Conservation (phyloP, 345 rosid species). For the Boechera stricta region DNA sequence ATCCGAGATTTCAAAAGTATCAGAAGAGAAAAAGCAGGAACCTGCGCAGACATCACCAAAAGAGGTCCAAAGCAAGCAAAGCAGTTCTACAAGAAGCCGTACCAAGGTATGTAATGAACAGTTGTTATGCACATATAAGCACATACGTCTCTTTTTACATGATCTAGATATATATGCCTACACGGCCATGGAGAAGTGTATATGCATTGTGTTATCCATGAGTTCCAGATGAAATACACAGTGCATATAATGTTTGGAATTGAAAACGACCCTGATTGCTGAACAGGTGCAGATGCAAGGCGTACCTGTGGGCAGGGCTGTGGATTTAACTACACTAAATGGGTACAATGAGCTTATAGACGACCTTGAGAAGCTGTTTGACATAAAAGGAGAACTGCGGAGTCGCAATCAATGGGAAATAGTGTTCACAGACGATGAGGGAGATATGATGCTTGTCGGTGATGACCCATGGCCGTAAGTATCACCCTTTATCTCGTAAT, state of each 20-base stretch:
- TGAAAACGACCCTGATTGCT: slow-evolving; percentile 5
- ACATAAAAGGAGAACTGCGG: slow-evolving; percentile 67
- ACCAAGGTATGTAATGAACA: slow-evolving; percentile 65
- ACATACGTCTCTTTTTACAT: background rate
- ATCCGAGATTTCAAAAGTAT: slow-evolving; percentile 54
- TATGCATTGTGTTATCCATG: background rate
- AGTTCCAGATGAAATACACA: background rate
- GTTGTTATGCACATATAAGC: slow-evolving; percentile 11
- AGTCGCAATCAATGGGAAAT: slow-evolving; percentile 77
- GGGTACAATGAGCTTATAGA: slow-evolving; percentile 75
- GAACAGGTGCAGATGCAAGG: slow-evolving; percentile 94
- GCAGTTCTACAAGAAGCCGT: slow-evolving; percentile 55
- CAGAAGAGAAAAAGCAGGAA: slow-evolving; percentile 63
- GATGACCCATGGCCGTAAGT: slow-evolving; percentile 98
- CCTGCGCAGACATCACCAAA: slow-evolving; percentile 54
- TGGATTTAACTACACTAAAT: slow-evolving; percentile 64
- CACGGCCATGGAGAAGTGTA: background rate
- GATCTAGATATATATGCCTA: background rate
- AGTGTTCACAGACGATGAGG: slow-evolving; percentile 91
- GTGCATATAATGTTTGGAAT: background rate
- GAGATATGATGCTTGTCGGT: slow-evolving; percentile 95
- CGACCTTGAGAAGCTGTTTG: slow-evolving; percentile 85
- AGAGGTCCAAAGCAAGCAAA: slow-evolving; percentile 72
- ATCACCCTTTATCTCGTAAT: slow-evolving; percentile 5
- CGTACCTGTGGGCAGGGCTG: slow-evolving; percentile 86